Percentiles rank a stretch among this genome's conserved stretches.
Evolutionary conservation across 192 early-diverging fungal species (phyloP).

Genomic region (Mortierella hygrophila): DNA sequence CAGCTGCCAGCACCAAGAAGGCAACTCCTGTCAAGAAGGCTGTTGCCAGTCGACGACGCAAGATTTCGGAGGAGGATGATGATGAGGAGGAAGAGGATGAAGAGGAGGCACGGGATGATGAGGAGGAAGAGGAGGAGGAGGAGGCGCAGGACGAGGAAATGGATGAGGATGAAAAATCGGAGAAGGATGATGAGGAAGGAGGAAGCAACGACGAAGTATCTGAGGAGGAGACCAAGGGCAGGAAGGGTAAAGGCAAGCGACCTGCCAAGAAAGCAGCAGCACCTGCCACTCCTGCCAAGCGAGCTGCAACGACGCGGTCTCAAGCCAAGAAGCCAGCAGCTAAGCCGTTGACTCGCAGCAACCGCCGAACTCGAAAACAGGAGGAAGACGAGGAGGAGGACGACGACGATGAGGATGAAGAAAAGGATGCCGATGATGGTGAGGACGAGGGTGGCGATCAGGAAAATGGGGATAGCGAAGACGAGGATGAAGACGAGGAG

Average conservation of each 20-base stretch:
- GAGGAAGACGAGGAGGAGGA: slow-evolving; percentile 22
- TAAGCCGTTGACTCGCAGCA: slow-evolving; percentile 3
- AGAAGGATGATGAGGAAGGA: slow-evolving; percentile 2
- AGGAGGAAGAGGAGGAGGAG: slow-evolving; percentile 30
- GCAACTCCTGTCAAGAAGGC: slow-evolving; percentile 8
- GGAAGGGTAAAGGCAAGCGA: slow-evolving; percentile 1
- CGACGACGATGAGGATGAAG: not conserved
- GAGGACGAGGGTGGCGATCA: not conserved
- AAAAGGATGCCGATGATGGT: not conserved
- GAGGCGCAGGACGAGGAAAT: slow-evolving; percentile 15
- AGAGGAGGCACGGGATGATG: slow-evolving; percentile 37
- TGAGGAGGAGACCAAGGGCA: not conserved
- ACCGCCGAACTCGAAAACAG: not conserved
- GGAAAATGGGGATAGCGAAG: not conserved
- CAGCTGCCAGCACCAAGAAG: slow-evolving; percentile 2
- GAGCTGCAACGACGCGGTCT: not conserved
- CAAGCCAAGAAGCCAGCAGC: slow-evolving; percentile 2
- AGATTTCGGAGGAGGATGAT: slow-evolving; percentile 35
- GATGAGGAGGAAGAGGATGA: slow-evolving; percentile 45
- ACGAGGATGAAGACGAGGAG: not conserved
- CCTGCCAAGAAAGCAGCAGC: slow-evolving; percentile 14
- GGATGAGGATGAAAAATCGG: slow-evolving; percentile 5
- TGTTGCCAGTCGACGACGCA: slow-evolving; percentile 8
- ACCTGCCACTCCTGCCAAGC: not conserved
- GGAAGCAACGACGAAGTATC: not conserved